Base-by-base conservation (phyloP, 495 filamentous ascomycete species). In the Penicillium daleae region DNA sequence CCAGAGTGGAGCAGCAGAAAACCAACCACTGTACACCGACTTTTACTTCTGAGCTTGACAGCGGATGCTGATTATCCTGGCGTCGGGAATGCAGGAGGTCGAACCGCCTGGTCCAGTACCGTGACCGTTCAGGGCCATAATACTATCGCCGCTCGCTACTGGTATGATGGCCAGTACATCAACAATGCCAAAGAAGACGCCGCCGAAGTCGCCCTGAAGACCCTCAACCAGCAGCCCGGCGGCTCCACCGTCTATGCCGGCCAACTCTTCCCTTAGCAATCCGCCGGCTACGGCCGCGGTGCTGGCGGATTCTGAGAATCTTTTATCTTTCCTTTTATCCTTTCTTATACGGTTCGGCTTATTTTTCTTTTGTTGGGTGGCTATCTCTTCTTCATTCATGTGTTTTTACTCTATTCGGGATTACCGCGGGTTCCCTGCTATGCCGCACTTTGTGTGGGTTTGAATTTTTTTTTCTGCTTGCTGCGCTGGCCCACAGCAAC, bases 151-250 rank as follows among this genome's bases (percentile, higher is more conserved):
- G 93, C 92, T 40, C 87, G 92, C 60, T 96, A 87, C 79, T 97
- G 91, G 92, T 97, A 96, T 75, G 92, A 96, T 74, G 93, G 91
- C 39, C 85, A 92, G 65, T 90, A 89, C 68, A 77, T 92, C 77
- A 85, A 93, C 77, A 95, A 94, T 70, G 93, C 93, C 56, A 90
- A 86, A 75, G 93, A 97, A 70, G 93, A 97, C 74, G 93, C 91
- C 35, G 92, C 93, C 67, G 92, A 92, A 75, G 79, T 89, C 61
- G 89, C 89, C 52, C 69, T 93, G 58, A 82, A 78, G 52, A 13
- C 55, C 17, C 57, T 82, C 29, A 76, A 70, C 49, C 61, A 69
- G 27, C 71, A 70, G 40, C 58, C 67, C 3, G 57, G 64, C 13
- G 35, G 69, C 37, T 63, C 65, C 19, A 73, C 73, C 46, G 56